phyloP scores from a whole-genome alignment of 148 eudicot species.

The Limonium bicolor region DNA sequence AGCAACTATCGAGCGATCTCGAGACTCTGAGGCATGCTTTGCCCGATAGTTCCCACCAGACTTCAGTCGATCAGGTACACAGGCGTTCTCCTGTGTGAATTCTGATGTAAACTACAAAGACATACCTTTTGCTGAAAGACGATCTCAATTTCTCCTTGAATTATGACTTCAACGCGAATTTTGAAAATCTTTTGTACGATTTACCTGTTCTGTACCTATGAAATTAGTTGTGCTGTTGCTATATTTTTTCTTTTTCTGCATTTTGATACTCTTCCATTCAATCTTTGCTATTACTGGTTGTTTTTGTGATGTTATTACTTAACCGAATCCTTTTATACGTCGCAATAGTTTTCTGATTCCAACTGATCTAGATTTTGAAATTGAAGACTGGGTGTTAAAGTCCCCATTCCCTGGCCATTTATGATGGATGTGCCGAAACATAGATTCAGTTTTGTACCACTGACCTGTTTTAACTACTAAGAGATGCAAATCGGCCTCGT shows the following conservation, averaged over 20 bases:
- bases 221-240: not conserved
- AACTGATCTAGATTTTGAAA: not conserved
- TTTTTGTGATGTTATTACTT: no score
- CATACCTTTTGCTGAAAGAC: not conserved
- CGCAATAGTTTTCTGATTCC: not conserved
- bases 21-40: conserved; percentile 32
- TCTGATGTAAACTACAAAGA: not conserved
- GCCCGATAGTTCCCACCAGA: conserved; percentile 33
- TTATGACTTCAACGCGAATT: not conserved
- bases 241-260: not conserved
- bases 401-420: not conserved
- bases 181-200: not conserved
- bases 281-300: no score
- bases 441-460: no score
- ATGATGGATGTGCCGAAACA: not conserved
- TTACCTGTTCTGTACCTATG: not conserved
- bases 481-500: no score
- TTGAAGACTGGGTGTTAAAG: not conserved
- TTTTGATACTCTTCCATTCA: no score
- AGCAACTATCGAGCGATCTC: conserved; percentile 31
- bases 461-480: no score
- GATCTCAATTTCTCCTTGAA: not conserved
- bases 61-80: conserved; percentile 46
- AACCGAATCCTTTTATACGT: no score
- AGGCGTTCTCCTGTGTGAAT: not conserved